phyloP scores from a whole-genome alignment of 1,284 basidiomycete species.

The Sanghuangporus weigelae region DNA sequence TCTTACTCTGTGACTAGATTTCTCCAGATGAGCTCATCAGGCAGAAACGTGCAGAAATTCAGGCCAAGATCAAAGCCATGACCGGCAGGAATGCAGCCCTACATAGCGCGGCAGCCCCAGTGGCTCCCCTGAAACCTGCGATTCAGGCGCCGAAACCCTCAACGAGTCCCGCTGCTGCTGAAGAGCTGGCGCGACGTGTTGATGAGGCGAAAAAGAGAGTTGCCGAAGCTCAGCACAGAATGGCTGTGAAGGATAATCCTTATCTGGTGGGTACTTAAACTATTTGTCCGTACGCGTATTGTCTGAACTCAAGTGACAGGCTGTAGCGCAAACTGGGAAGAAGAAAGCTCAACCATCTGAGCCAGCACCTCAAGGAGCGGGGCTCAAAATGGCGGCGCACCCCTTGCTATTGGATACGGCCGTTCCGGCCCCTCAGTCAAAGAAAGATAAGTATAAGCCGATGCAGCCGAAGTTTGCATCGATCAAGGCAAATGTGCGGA shows the following conservation, averaged over 20 bases:
- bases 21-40: slow-evolving; percentile 61
- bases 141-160: slow-evolving; percentile 26
- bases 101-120: slow-evolving; percentile 27
- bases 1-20: slow-evolving; percentile 27
- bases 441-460: slow-evolving; percentile 89
- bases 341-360: slow-evolving; percentile 46
- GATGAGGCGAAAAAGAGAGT: slow-evolving; percentile 78
- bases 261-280: slow-evolving; percentile 59
- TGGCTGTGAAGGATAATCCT: slow-evolving; percentile 72
- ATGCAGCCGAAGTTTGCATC: slow-evolving; percentile 97
- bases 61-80: slow-evolving; percentile 79
- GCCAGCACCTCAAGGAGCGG: slow-evolving; percentile 68
- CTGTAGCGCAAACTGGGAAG: slow-evolving; percentile 47
- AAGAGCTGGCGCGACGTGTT: slow-evolving; percentile 64
- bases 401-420: slow-evolving; percentile 75
- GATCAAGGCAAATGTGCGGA: slow-evolving; percentile 81
- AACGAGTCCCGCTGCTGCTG: slow-evolving; percentile 42
- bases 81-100: slow-evolving; percentile 41
- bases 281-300: background rate
- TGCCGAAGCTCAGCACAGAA: slow-evolving; percentile 69
- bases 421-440: slow-evolving; percentile 55
- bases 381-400: slow-evolving; percentile 87
- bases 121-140: slow-evolving; percentile 28
- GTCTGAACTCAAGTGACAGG: slow-evolving; percentile 28
- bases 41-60: slow-evolving; percentile 78